Evolutionary conservation across 2,329 filamentous ascomycete genomes (phyloP).

Genomic region (Sarocladiaceae sp.): DNA sequence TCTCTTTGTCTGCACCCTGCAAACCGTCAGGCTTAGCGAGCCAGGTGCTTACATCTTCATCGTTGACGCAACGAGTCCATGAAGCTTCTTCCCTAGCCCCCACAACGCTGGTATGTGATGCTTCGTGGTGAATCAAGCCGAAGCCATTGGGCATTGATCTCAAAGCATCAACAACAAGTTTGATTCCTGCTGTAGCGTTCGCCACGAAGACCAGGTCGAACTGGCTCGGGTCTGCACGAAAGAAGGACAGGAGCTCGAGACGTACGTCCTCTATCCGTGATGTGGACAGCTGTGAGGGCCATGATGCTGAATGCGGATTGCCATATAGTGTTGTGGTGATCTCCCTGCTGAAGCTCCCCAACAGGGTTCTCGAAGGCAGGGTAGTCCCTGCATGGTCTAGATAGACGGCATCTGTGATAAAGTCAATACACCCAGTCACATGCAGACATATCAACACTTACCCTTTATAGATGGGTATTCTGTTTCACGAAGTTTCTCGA

Average conservation of each 20-base stretch:
- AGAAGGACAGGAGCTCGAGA: constrained; percentile 66
- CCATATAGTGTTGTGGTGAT: constrained; percentile 78
- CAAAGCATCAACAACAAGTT: constrained; percentile 77
- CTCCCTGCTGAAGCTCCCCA: constrained; percentile 75
- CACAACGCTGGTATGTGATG: constrained; percentile 82
- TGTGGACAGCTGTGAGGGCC: constrained; percentile 73
- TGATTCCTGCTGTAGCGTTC: constrained; percentile 88
- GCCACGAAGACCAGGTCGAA: constrained; percentile 90
- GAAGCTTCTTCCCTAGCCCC: constrained; percentile 71
- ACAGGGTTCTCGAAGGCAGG: constrained; percentile 71
- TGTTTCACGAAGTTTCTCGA: constrained; percentile 53
- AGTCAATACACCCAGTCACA: neutral
- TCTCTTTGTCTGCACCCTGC: constrained; percentile 13
- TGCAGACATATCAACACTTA: constrained; percentile 23
- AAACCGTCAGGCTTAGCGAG: constrained; percentile 37
- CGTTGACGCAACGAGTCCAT: constrained; percentile 61
- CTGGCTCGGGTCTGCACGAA: constrained; percentile 73
- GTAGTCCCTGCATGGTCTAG: constrained; percentile 97
- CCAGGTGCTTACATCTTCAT: constrained; percentile 63
- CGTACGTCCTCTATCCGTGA: constrained; percentile 72
- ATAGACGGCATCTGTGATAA: constrained; percentile 58
- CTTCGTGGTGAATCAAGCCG: constrained; percentile 76
- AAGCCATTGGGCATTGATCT: constrained; percentile 67
- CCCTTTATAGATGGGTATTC: constrained; percentile 71
- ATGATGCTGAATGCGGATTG: constrained; percentile 86